phyloP scores from a whole-genome alignment of 306 rosid species.

The Crotalaria pallida region DNA sequence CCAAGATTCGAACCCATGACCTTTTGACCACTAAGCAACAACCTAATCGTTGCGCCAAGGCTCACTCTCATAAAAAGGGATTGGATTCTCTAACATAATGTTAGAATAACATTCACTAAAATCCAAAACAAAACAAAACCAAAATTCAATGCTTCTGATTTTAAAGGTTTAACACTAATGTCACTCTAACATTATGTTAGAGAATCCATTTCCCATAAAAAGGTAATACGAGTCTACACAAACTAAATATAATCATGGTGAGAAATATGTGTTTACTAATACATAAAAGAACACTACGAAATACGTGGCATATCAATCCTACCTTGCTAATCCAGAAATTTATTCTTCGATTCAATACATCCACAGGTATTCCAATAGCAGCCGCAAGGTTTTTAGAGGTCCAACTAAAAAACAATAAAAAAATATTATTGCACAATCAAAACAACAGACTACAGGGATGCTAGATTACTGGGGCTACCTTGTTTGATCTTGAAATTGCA shows the following conservation, averaged over 20 bases:
- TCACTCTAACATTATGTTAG: too few relatives aligned
- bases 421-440: not conserved
- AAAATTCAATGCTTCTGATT: too few relatives aligned
- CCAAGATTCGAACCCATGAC: too few relatives aligned
- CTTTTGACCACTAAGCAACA: too few relatives aligned
- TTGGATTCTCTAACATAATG: too few relatives aligned
- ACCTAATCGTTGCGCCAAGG: too few relatives aligned
- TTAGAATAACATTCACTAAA: too few relatives aligned
- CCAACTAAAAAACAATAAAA: constrained; percentile 61
- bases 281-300: not conserved
- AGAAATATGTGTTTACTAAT: not conserved
- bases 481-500: constrained; percentile 75
- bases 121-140: too few relatives aligned
- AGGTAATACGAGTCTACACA: not conserved
- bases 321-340: constrained; percentile 94
- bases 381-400: constrained; percentile 66
- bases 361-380: constrained; percentile 70
- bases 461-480: constrained; percentile 39
- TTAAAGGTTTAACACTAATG: too few relatives aligned
- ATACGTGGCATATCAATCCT: constrained; percentile 1
- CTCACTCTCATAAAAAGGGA: too few relatives aligned
- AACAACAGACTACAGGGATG: not conserved
- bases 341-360: constrained; percentile 68
- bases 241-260: not conserved
- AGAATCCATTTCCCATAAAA: too few relatives aligned